Conservation (phyloP, 1,284 basidiomycete genomes). For the Trichosporon sp. region DNA sequence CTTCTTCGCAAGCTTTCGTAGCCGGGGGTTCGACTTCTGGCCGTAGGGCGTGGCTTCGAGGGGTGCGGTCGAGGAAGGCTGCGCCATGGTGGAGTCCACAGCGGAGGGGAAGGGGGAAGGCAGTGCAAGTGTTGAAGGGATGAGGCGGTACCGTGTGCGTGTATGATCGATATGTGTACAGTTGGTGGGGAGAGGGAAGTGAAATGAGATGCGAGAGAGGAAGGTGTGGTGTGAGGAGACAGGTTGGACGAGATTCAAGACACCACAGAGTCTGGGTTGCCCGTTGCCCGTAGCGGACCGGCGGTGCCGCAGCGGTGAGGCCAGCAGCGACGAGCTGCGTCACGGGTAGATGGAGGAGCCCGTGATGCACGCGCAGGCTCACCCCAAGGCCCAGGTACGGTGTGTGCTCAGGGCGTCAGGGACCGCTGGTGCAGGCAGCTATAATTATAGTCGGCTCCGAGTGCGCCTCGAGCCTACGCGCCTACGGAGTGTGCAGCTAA, state of each 20-base stretch:
- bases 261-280: background rate
- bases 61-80: background rate
- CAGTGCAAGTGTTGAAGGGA: background rate
- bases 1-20: constrained; percentile 35
- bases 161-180: background rate
- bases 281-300: background rate
- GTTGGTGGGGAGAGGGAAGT: background rate
- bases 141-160: background rate
- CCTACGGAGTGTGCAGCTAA: background rate
- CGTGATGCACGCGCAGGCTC: background rate
- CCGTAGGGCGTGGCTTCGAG: background rate
- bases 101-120: background rate
- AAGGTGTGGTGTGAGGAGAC: background rate
- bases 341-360: background rate
- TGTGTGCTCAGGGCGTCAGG: background rate
- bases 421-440: background rate
- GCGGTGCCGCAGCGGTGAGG: background rate
- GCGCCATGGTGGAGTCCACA: background rate
- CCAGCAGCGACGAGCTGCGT: background rate
- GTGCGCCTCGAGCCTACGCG: background rate
- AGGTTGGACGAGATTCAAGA: background rate
- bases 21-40: constrained; percentile 11
- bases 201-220: background rate
- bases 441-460: background rate
- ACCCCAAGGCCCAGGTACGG: background rate